phyloP scores from a whole-genome alignment of 306 rosid species.

The Macrotyloma uniflorum region DNA sequence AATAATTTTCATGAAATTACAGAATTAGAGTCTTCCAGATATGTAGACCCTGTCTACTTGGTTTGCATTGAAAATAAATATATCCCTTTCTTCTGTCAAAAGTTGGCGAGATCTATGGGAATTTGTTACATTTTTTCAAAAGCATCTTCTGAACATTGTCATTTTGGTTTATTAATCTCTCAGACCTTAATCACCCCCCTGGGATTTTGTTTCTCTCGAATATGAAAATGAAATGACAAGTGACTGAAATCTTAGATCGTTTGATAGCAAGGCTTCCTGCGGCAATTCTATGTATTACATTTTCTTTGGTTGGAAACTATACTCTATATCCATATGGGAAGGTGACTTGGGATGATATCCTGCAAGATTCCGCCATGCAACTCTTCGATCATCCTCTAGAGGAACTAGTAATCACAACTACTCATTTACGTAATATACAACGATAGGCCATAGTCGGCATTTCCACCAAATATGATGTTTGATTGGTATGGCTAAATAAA shows the following conservation, averaged over 20 bases:
- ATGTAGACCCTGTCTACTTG: constrained; percentile 1
- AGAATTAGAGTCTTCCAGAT: not conserved
- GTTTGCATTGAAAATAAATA: not conserved
- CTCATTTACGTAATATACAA: not conserved
- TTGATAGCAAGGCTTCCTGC: constrained; percentile 7
- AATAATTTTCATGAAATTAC: constrained; percentile 9
- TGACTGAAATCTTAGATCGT: constrained; percentile 8
- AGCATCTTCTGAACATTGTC: not conserved
- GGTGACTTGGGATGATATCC: not conserved
- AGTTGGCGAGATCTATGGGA: not conserved
- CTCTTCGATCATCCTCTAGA: not conserved
- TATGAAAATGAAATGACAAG: not conserved
- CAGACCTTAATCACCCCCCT: not conserved
- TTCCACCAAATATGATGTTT: constrained; percentile 6
- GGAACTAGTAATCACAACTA: not conserved
- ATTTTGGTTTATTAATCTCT: constrained; percentile 5
- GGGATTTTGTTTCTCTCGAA: not conserved
- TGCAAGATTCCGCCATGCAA: not conserved
- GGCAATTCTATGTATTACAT: not conserved
- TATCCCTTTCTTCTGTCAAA: not conserved
- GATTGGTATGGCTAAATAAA: not conserved
- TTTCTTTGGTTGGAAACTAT: not conserved
- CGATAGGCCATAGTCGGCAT: not conserved
- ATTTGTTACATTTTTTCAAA: not conserved
- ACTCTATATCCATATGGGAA: not conserved